Base-by-base conservation (phyloP, 306 rosid species). In the Bauhinia variegata region DNA sequence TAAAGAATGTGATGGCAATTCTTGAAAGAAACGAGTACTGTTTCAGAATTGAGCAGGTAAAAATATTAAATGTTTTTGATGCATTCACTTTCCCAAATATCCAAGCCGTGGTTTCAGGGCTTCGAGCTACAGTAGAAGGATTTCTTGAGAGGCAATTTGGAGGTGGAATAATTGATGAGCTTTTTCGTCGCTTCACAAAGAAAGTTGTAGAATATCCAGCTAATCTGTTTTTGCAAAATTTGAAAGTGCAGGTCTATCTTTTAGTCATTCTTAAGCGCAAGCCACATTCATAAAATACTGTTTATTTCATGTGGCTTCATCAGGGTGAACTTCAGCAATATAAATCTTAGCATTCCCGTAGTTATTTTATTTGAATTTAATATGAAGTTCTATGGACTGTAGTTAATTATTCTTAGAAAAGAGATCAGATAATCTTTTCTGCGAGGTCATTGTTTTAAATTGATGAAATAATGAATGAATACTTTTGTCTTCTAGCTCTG, bases 171-270 rank as follows among this genome's bases (percentile, higher is more conserved):
- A 37, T 67, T 60, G 74, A 59, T 75, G 79, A 75, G 57, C 49
- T 66, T 44, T 75, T 75, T 11, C 11, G 51, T 28, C 74, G 79
- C 51, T 67, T 50, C 42, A 33, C 63, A 17, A 42, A 60, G 42
- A 67, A 75, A 52, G 74, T 75, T 52, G 6, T 12, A 7, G 64
- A 62, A 23, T 67, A 36, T 8, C 68, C 70, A 46, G 66, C 48
- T 49, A 16, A 66, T 41, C 7, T 49, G 60, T 14, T 66, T n/a
- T 15, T 23, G 8, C 33, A 60, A 3, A 74, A 51, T 12, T 48
- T 57, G 0, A 74, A 57, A 58, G 1, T 69, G 6, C n/a, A n/a
- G n/a, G 55, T 23, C 4, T 0, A 49, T 31, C 37, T 67, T 4
- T 74, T 39, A 41, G 49, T 42, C 51, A n/a, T n/a, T 23, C 28